Conservation (phyloP, 2,329 filamentous ascomycete genomes). For the Pyrenophora teres region DNA sequence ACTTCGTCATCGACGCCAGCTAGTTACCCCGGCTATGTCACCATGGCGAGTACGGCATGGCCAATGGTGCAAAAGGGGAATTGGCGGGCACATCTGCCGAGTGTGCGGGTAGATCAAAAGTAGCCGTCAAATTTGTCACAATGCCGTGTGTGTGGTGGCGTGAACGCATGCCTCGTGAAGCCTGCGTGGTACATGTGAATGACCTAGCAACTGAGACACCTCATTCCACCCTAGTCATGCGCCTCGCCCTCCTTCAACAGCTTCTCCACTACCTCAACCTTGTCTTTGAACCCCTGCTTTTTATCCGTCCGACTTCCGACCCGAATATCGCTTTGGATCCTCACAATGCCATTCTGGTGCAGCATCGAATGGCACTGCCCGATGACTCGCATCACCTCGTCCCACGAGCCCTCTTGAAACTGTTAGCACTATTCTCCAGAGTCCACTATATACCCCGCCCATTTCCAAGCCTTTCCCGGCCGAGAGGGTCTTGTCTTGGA, state of each 20-base stretch:
- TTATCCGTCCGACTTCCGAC: slow-evolving; percentile 87
- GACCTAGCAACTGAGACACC: slow-evolving; percentile 10
- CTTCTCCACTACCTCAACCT: slow-evolving; percentile 67
- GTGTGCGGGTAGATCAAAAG: neutral
- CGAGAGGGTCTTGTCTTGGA: slow-evolving; percentile 7
- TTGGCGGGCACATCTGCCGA: slow-evolving; percentile 10
- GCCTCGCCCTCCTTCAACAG: slow-evolving; percentile 50
- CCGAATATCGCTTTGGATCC: slow-evolving; percentile 88
- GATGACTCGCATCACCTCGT: slow-evolving; percentile 72
- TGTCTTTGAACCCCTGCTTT: slow-evolving; percentile 78
- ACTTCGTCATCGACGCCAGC: neutral
- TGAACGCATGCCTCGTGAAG: neutral
- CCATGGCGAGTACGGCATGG: neutral
- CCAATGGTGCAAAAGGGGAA: neutral
- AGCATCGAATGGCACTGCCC: slow-evolving; percentile 49
- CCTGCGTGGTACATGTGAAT: slow-evolving; percentile 3
- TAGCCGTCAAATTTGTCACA: slow-evolving; percentile 11
- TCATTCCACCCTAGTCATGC: neutral
- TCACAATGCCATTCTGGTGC: slow-evolving; percentile 48
- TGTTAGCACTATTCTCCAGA: slow-evolving; percentile 8
- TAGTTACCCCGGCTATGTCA: slow-evolving; percentile 1
- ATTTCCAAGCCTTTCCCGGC: slow-evolving; percentile 10
- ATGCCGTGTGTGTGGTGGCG: slow-evolving; percentile 3
- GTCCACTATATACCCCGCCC: slow-evolving; percentile 5
- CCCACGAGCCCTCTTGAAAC: slow-evolving; percentile 81